Evolutionary conservation across 257 asterid species (phyloP).

Genomic region (Mitragyna speciosa): DNA sequence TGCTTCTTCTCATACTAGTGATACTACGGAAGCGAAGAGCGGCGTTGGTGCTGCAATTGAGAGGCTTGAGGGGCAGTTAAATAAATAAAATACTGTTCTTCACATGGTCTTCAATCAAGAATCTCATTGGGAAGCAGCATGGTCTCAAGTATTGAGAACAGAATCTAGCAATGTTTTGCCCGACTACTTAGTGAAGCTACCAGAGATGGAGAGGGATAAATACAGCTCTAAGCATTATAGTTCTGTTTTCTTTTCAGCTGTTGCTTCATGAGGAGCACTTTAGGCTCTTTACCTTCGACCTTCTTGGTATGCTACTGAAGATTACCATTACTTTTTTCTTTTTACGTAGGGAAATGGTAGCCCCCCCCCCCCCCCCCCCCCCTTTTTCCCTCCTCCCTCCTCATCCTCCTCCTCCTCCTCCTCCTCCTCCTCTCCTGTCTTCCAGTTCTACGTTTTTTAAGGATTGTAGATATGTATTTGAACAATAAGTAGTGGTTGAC

Average conservation of each 20-base stretch:
- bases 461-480: not conserved
- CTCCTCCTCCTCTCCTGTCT: no score
- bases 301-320: not conserved
- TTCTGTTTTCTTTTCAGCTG: not conserved
- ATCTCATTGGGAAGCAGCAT: not conserved
- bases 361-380: no score
- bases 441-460: not conserved
- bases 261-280: not conserved
- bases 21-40: slow-evolving; percentile 37
- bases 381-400: no score
- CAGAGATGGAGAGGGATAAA: not conserved
- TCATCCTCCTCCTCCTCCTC: no score
- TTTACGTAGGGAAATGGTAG: not conserved
- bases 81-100: slow-evolving; percentile 33
- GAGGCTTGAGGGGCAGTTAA: slow-evolving; percentile 58
- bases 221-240: slow-evolving; percentile 1
- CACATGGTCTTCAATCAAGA: not conserved
- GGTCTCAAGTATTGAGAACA: not conserved
- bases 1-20: slow-evolving; percentile 29
- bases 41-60: slow-evolving; percentile 71
- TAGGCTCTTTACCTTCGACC: not conserved
- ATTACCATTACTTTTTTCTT: not conserved
- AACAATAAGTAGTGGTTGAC: not conserved
- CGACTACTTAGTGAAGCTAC: not conserved
- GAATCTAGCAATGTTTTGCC: not conserved